Conservation (phyloP, 1,139 yeast species). For the Blastobotrys indianensis region DNA sequence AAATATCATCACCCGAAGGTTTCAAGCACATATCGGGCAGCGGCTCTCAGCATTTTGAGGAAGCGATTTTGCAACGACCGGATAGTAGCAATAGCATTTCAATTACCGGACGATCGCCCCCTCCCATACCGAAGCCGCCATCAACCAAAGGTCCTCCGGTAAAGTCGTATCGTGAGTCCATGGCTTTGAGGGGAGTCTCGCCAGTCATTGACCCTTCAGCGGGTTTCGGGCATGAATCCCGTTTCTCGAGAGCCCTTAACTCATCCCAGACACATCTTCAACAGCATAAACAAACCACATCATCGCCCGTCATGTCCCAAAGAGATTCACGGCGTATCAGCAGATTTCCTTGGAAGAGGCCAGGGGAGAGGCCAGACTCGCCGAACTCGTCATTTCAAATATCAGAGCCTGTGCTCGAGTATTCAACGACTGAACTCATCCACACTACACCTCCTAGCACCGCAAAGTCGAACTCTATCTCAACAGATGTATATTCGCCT, state of each 20-base stretch:
- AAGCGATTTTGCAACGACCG: too few relatives aligned
- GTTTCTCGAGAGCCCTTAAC: constrained; percentile 7
- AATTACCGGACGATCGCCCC: background rate
- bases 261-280: background rate
- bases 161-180: constrained; percentile 13
- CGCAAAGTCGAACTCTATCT: background rate
- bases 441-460: constrained; percentile 12
- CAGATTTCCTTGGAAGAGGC: constrained; percentile 17
- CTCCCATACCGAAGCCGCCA: constrained; percentile 7
- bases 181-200: constrained; percentile 11
- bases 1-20: constrained; percentile 15
- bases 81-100: background rate
- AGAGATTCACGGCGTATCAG: constrained; percentile 14
- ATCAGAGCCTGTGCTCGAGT: constrained; percentile 24
- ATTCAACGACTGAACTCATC: constrained; percentile 24
- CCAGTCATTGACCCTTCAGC: constrained; percentile 2
- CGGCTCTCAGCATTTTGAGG: too few relatives aligned
- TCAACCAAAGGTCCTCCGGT: constrained; percentile 14
- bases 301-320: background rate
- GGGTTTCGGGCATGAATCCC: constrained; percentile 2
- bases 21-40: constrained; percentile 14
- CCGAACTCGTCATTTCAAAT: constrained; percentile 16
- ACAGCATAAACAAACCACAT: background rate
- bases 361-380: constrained; percentile 8
- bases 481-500: constrained; percentile 6